Percentiles rank a stretch among this genome's conserved stretches.
These are phyloP conservation scores for Yarrowia yakushimensis DNA, from an alignment of 805 yeast genomes.

Conservation along the genomic window DNA sequence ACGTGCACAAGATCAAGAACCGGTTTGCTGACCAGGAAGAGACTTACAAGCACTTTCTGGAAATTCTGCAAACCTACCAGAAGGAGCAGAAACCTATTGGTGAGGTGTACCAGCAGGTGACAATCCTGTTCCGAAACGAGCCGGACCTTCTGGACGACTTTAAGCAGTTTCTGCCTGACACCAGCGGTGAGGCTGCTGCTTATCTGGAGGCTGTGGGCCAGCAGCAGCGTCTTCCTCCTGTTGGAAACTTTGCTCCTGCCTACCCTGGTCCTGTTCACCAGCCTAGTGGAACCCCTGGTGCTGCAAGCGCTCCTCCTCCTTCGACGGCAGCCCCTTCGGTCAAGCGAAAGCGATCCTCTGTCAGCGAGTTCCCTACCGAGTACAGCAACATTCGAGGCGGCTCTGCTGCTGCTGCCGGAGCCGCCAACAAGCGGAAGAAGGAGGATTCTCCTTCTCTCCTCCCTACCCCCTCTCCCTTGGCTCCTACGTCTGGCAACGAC, in stretches of 20 bases:
- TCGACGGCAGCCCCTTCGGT: neutral
- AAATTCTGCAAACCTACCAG: conserved; percentile 93
- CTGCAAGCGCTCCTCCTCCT: neutral
- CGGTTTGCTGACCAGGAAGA: conserved; percentile 93
- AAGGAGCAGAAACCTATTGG: conserved; percentile 92
- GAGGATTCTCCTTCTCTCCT: conserved; percentile 57
- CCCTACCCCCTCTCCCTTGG: conserved; percentile 77
- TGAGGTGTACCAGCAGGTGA: conserved; percentile 92
- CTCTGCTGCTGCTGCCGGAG: conserved; percentile 22
- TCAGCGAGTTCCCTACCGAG: conserved; percentile 13
- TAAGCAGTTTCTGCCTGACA: conserved; percentile 91
- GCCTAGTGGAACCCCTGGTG: neutral
- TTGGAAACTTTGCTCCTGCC: conserved; percentile 81
- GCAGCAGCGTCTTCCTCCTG: conserved; percentile 67
- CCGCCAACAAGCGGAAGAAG: conserved; percentile 16
- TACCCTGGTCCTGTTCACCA: conserved; percentile 10
- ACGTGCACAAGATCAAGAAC: conserved; percentile 93
- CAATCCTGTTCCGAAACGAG: conserved; percentile 81
- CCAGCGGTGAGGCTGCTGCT: conserved; percentile 38
- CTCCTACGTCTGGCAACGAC: conserved; percentile 48
- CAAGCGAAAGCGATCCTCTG: conserved; percentile 22
- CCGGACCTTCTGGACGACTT: conserved; percentile 94
- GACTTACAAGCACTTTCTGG: conserved; percentile 89
- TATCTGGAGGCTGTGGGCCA: conserved; percentile 22
- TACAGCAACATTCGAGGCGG: conserved; percentile 31